phyloP scores from a whole-genome alignment of 768 basidiomycete genomes.

The Lyophyllum atratum region DNA sequence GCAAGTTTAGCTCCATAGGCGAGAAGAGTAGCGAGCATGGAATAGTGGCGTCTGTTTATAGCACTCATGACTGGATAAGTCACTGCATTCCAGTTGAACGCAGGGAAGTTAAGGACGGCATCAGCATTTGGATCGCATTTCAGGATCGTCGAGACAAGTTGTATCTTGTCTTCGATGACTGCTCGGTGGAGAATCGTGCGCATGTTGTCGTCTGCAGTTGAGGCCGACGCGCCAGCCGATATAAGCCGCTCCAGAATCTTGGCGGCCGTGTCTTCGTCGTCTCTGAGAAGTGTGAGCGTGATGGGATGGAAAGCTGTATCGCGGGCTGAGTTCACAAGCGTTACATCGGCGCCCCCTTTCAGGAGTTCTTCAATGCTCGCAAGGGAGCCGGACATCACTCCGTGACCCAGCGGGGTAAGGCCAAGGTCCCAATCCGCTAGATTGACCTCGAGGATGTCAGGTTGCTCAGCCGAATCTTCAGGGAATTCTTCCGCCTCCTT shows the following conservation, averaged over 20 bases:
- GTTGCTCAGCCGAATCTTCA: slow-evolving; percentile 49
- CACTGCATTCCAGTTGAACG: slow-evolving; percentile 23
- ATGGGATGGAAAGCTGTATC: slow-evolving; percentile 36
- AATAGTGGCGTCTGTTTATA: slow-evolving; percentile 32
- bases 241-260: slow-evolving; percentile 42
- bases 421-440: slow-evolving; percentile 60
- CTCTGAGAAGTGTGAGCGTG: slow-evolving; percentile 38
- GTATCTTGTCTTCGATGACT: slow-evolving; percentile 34
- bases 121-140: slow-evolving; percentile 41
- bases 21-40: slow-evolving; percentile 37
- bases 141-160: slow-evolving; percentile 42
- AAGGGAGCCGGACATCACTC: slow-evolving; percentile 47
- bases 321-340: slow-evolving; percentile 23
- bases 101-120: slow-evolving; percentile 40
- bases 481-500: slow-evolving; percentile 38
- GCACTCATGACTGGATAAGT: slow-evolving; percentile 41
- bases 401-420: slow-evolving; percentile 53
- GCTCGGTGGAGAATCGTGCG: slow-evolving; percentile 44
- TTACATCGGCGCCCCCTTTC: slow-evolving; percentile 47
- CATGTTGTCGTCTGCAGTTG: slow-evolving; percentile 38
- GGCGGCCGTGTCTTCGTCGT: slow-evolving; percentile 42
- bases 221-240: slow-evolving; percentile 40
- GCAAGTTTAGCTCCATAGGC: slow-evolving; percentile 42
- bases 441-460: slow-evolving; percentile 59
- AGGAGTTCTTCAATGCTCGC: slow-evolving; percentile 48